These are phyloP conservation scores for Somion occarium DNA, from an alignment of 1,284 basidiomycete genomes.

Conservation along the genomic window DNA sequence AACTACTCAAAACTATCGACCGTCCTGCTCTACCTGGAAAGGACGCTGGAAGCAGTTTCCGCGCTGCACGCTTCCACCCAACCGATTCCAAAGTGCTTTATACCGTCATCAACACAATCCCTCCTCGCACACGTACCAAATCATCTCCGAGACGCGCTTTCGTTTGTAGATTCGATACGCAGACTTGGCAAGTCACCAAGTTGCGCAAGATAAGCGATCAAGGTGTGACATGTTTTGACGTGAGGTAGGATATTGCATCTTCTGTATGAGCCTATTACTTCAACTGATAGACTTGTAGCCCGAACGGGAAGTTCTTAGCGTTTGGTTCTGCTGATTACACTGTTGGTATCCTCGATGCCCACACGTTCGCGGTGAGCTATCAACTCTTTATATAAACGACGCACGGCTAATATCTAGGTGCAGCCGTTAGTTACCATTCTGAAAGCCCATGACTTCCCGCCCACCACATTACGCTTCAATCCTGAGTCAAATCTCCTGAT, in stretches of 20 bases:
- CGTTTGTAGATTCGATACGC: conserved; percentile 60
- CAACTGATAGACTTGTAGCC: conserved; percentile 37
- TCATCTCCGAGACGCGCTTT: conserved; percentile 52
- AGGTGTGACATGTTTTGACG: conserved; percentile 81
- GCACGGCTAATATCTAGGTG: not conserved
- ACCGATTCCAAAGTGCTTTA: conserved; percentile 51
- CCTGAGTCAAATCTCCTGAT: conserved; percentile 80
- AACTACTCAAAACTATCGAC: conserved; percentile 47
- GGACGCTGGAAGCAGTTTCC: conserved; percentile 58
- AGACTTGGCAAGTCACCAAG: conserved; percentile 50
- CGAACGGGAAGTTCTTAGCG: conserved; percentile 78
- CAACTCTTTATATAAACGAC: no score
- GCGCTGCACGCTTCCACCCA: conserved; percentile 74
- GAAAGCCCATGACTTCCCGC: conserved; percentile 93
- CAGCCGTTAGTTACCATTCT: conserved; percentile 87
- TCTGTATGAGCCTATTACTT: not conserved
- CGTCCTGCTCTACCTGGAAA: conserved; percentile 47
- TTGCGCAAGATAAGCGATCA: conserved; percentile 67
- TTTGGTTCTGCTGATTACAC: conserved; percentile 88
- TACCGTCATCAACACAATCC: conserved; percentile 70
- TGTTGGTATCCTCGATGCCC: conserved; percentile 82
- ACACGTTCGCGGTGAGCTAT: conserved; percentile 67
- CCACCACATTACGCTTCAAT: conserved; percentile 88
- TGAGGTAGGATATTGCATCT: conserved; percentile 49
- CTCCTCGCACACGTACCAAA: conserved; percentile 52